Evolutionary conservation across 1,284 basidiomycete species (phyloP).

Genomic region (Inonotus obliquus): DNA sequence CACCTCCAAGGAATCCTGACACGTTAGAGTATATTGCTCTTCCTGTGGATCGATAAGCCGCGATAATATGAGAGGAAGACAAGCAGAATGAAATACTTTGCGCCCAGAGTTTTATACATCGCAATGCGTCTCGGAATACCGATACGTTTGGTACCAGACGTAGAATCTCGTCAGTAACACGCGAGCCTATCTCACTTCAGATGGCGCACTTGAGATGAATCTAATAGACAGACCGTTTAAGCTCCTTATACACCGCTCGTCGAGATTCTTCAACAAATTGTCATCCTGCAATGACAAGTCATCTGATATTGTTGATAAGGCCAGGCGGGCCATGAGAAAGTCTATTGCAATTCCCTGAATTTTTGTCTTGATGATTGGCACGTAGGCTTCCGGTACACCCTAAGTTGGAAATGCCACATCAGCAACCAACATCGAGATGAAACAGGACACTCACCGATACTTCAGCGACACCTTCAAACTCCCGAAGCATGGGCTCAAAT

Average conservation of each 20-base stretch:
- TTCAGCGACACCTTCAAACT: slow-evolving; percentile 83
- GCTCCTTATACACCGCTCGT: slow-evolving; percentile 93
- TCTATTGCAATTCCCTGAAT: slow-evolving; percentile 93
- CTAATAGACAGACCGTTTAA: slow-evolving; percentile 67
- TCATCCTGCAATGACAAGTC: slow-evolving; percentile 89
- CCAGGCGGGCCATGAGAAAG: slow-evolving; percentile 87
- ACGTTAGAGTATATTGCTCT: slow-evolving; percentile 98
- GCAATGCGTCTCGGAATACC: slow-evolving; percentile 90
- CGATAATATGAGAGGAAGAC: slow-evolving; percentile 1
- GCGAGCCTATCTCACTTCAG: slow-evolving; percentile 58
- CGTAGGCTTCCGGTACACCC: slow-evolving; percentile 95
- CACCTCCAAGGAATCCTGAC: slow-evolving; percentile 96
- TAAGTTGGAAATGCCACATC: slow-evolving; percentile 31
- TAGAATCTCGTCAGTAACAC: slow-evolving; percentile 95
- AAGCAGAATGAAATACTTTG: slow-evolving; percentile 59
- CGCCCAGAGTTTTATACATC: slow-evolving; percentile 98
- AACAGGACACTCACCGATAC: slow-evolving; percentile 66
- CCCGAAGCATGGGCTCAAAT: slow-evolving; percentile 88
- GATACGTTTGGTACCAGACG: slow-evolving; percentile 92
- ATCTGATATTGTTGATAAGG: slow-evolving; percentile 84
- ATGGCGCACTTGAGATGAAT: slow-evolving; percentile 15
- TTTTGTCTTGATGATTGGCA: slow-evolving; percentile 91
- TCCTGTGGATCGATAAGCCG: slow-evolving; percentile 39
- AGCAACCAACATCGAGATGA: slow-evolving; percentile 6
- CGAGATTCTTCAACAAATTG: slow-evolving; percentile 87